Evolutionary conservation across 1,284 basidiomycete species (phyloP), one percentile per base, ranked within the genome.

Genomic region (Ustanciosporium gigantosporum): DNA sequence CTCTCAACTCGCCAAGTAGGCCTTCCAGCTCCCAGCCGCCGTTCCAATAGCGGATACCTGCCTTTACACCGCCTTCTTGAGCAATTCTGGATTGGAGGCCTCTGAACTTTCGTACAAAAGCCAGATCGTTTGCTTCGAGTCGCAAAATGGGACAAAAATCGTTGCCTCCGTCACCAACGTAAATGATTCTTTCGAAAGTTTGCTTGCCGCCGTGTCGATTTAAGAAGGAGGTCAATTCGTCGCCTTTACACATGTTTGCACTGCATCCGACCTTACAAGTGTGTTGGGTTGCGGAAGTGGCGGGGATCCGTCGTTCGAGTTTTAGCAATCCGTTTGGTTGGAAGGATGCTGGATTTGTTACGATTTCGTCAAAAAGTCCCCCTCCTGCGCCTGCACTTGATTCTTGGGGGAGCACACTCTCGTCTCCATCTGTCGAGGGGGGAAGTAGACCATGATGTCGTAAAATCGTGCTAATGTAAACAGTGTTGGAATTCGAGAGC

Each of bases 161-260:
- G 79, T 98, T 98, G 11, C 84, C 83, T 2, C 94, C 94, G 76
- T 98, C 94, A 19, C 94, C 95, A 46, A 97, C 84, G 78, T 96
- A 98, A 36, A 91, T 82, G 59, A 96, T 82, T 43, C 88, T 85
- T 58, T 94, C 88, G 73, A 83, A 97, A 4, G 70, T 50, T 5
- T 79, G 77, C 25, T 82, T 80, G 14, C 84, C 82, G n/a, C 83
- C 82, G 59, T 89, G 82, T n/a, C 85, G 81, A 2, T 81, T 80
- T 34, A 94, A 81, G 81, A 89, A 96, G 0, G 86, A 85, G 4
- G 88, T 84, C 23, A 98, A 83, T 78, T 98, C 94, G 66, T 89
- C 87, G 31, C 94, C 94, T 83, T 98, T 98, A 83, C 94, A 98
- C 92, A 98, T 96, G 81, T 98, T 98, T 9, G 89, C 84, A 49